Base-by-base conservation (phyloP, 805 yeast species). In the Sugiyamaella americana region DNA sequence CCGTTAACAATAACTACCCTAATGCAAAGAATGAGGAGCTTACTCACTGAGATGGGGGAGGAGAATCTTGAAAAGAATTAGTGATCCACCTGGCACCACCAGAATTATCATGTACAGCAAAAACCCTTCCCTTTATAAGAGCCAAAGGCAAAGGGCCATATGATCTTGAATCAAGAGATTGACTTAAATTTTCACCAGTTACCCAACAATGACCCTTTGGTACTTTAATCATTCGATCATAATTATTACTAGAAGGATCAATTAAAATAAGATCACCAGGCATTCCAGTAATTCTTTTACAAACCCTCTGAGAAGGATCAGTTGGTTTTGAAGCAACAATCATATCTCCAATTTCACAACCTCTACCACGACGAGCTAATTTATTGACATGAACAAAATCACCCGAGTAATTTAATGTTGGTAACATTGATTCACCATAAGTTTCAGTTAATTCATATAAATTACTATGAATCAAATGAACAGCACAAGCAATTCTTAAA, bases 161-260 rank as follows among this genome's bases (percentile, higher is more conserved):
- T 0, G 87, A 78, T 54, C 98, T 71, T 3, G 96, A 87, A 58
- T 93, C 99, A 41, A 89, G 68, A 18, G 96, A 86, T 54, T 82
- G 87, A 22, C 87, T 75, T 48, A 91, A 65, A 60, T 93, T 93
- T 60, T 93, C 99, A 1, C 99, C 99, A 0, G 97, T 87, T 2
- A 89, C 82, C 98, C 98, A 93, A 41, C 87, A 85, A 65, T 93
- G 98, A 2, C 98, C 98, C 54, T 81, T 78, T 1, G 98, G 98
- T 0, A 93, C 89, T 47, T 69, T 72, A 5, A 91, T 80, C 62
- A 71, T 87, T 47, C 77, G 75, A 17, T 57, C 57, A 5, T 23
- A 47, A 21, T 58, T 71, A 37, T 87, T 77, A 10, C 51, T 47
- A 1, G 62, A 51, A 5, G 97, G 97, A 61, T 93, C 97, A 2